Evolutionary conservation across 495 filamentous ascomycete genomes (phyloP), one percentile per base, ranked within the genome.

Genomic region (Aspergillus cavernicola): DNA sequence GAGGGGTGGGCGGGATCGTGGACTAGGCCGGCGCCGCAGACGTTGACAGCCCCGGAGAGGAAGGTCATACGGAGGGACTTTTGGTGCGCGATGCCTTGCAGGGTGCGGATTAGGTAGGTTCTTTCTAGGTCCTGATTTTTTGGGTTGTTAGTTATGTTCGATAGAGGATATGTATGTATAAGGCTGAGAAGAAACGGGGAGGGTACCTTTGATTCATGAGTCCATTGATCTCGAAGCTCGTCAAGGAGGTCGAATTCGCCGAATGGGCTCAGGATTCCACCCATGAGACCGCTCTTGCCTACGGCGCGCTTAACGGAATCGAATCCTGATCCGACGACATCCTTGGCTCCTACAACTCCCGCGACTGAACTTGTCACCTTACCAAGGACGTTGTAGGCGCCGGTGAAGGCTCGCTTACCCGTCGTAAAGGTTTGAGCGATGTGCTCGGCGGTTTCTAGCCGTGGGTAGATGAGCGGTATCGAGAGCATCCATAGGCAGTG

Each of bases 21-120:
- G 11, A 98, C 84, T 11, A 97, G 82, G 57, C 93, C 93, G 12
- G 95, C 93, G 56, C 93, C 93, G 60, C 87, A 91, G 68, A 84
- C 86, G 68, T 91, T 91, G 68, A 97, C 92, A 59, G 90, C 86
- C 59, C 93, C 93, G 31, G 87, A 92, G 48, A 98, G 72, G 73
- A 98, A 97, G 11, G 90, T 97, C 89, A 97, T 96, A 12, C 93
- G 87, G 47, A 98, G 72, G 28, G 87, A 88, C 68, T 95, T 96
- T 64, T 96, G 90, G 64, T 93, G 88, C 1, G 93, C 79, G 56
- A 98, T 97, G 9, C 89, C 88, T 65, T 98, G 93, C 13, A 98
- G 80, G 10, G 92, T 98, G 48, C 93, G 85, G 66, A 98, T 95
- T 41, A 98, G 74, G 64, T 98, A 98, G 23, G 93, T 98, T 50